Evolutionary conservation across 768 basidiomycete species (phyloP), one percentile per base, ranked within the genome.

Genomic region (Grammothele lineata): DNA sequence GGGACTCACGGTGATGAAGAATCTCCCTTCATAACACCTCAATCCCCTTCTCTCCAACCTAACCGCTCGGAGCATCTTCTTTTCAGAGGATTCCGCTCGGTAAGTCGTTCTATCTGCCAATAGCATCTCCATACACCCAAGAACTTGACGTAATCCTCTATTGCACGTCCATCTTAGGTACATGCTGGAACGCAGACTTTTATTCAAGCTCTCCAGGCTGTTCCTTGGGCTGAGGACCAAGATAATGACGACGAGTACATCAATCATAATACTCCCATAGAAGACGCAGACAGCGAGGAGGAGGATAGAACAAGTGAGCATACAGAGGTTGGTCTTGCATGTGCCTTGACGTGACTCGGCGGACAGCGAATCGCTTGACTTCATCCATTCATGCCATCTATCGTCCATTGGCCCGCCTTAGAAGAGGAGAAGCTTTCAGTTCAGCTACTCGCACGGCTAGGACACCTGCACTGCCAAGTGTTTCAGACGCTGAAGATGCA

Each of bases 381-480:
- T 92, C 91, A 21, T 92, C 91, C 10, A 91, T 92, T 35, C 91
- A 92, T 60, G 80, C 91, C 32, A 91, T 93, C 41, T 80, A 92
- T 61, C 81, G 88, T 18, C 90, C 90, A 18, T 64, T 90, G 23
- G 86, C 86, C 5, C 82, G 83, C 23, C 81, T 78, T 6, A 77
- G 77, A 45, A 73, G 77, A 36, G 62, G 57, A 21, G 69, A 67
- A 25, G 43, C 54, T 4, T 55, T 60, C n/a, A n/a, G n/a, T n/a
- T 48, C 50, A 6, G 7, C 45, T 15, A 54, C 56, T 22, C 46
- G 37, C 19, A 51, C 54, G 6, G 48, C 54, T 30, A 56, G 34
- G 51, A 52, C 60, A 38, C 40, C 40, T 50, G 49, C 44, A 36
- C 46, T 60, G n/a, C 53, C 57, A 14, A 55, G 43, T 3, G 49